These are phyloP conservation scores for Colletotrichum scovillei DNA, from an alignment of 2,329 filamentous ascomycete species.

Conservation along the genomic window DNA sequence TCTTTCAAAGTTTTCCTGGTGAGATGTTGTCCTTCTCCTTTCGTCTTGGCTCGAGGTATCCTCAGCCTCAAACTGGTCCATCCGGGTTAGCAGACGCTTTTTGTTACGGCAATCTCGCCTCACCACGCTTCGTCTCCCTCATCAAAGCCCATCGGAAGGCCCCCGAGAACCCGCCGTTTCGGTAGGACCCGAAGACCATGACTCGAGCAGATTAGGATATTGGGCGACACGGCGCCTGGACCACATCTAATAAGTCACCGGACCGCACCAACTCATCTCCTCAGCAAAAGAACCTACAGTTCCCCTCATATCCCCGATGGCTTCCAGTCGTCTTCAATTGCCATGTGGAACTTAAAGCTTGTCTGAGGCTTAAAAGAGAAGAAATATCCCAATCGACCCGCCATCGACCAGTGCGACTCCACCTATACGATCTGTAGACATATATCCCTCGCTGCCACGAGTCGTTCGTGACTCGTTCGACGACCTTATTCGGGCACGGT, in stretches of 20 bases:
- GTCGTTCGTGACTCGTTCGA: background rate
- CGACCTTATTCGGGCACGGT: background rate
- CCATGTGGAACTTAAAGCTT: slow-evolving; percentile 8
- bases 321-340: background rate
- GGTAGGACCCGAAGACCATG: slow-evolving; percentile 9
- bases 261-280: background rate
- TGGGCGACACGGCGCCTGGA: slow-evolving; percentile 4
- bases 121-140: background rate
- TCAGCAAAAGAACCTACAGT: background rate
- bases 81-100: background rate
- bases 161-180: background rate
- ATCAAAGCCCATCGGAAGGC: background rate
- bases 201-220: slow-evolving; percentile 32
- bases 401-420: background rate
- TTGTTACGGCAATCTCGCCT: slow-evolving; percentile 1
- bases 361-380: background rate
- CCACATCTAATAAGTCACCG: slow-evolving; percentile 8
- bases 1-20: background rate
- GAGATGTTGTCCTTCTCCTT: too few species aligned
- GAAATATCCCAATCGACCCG: background rate
- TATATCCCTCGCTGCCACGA: background rate
- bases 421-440: background rate
- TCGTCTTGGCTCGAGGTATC: background rate
- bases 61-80: background rate
- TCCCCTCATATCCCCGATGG: background rate